Evolutionary conservation across 1,284 basidiomycete species (phyloP), one percentile per base, ranked within the genome.

Genomic region (Hemileia vastatrix): DNA sequence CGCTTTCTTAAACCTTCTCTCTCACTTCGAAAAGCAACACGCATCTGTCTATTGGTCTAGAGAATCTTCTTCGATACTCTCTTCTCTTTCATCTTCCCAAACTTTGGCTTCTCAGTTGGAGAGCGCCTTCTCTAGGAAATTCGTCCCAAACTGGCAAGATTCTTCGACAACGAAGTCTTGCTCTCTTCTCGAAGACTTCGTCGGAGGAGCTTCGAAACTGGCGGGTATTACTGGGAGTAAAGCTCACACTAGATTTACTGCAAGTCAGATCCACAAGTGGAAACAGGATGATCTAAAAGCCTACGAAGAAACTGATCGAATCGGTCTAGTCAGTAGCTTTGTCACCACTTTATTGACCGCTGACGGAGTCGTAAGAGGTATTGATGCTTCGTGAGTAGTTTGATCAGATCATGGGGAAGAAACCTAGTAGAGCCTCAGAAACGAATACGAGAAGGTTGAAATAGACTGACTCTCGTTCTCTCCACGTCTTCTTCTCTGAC

Each of bases 91-190:
- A 69, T 67, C 84, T 1, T 67, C 71, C 1, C 75, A 80, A 58
- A 72, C 81, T 0, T 79, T 92, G 3, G 76, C 78, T 0, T 36
- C 65, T 0, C 79, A 80, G 65, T 68, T 80, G 1, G 83, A 83
- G 0, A 69, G 70, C 5, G 86, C 87, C 0, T 91, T 93, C 76
- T 86, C 88, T 3, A 77, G 84, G 18, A 78, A 79, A 1, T 80
- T 82, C 65, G 83, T 87, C 0, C 90, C 90, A 13, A 93, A 92
- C 72, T 93, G 90, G 90, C 90, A 93, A 76, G 90, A 93, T 77
- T 90, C 87, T 0, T 90, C 88, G 0, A 93, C 90, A 0, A 84
- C 82, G 0, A 75, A 77, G 33, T 88, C 91, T 68, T 93, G 90
- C 70, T 78, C 78, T 53, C 81, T 81, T 55, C 78, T 92, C 44